Evolutionary conservation across 371 early-diverging fungal genomes (phyloP), one percentile per base, ranked within the genome.

Genomic region (Apophysomyces variabilis): DNA sequence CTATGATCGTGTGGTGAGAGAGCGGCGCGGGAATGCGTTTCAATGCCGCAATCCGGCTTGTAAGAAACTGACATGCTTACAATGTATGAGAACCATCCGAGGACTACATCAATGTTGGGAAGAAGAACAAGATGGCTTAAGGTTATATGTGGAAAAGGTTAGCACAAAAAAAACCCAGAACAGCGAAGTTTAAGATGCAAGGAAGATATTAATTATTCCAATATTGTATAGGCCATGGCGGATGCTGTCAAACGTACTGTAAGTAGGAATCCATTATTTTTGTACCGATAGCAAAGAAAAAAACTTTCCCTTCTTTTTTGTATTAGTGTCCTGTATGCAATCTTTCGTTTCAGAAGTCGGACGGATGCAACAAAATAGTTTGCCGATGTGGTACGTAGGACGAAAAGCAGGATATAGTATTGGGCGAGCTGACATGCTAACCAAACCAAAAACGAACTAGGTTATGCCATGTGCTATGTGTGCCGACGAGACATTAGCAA

Each of bases 321-420:
- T 58, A 21, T n/a, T 72, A 89, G 90, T 90, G 90, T 66, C 89
- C 89, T 1, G 61, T 68, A 12, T 90, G 90, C 64, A 75, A 72
- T 32, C 62, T 88, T 7, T 84, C 86, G 7, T 90, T 87, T 68
- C 83, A 82, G 62, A 88, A 89, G 62, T 69, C 77, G 38, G 83
- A 83, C 71, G 90, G 90, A 1, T 90, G 90, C 66, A 90, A 90
- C 75, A 90, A 90, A 68, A 87, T 90, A 76, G 78, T 78, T 13
- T 90, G 90, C 56, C 78, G 82, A 36, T 85, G 84, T 72, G 88
- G 87, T 76, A 70, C 62, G 72, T 56, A 37, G 26, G 14, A 50
- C 16, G 21, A 45, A 45, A 7, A 45, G 43, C 7, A 35, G 8
- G 14, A 38, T n/a, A n/a, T n/a, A 26, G 18, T 37, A 16, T 39